Percentiles rank a stretch among this genome's conserved stretches.
phyloP scores from a whole-genome alignment of 495 filamentous ascomycete genomes.

The Emericellopsis terricola region DNA sequence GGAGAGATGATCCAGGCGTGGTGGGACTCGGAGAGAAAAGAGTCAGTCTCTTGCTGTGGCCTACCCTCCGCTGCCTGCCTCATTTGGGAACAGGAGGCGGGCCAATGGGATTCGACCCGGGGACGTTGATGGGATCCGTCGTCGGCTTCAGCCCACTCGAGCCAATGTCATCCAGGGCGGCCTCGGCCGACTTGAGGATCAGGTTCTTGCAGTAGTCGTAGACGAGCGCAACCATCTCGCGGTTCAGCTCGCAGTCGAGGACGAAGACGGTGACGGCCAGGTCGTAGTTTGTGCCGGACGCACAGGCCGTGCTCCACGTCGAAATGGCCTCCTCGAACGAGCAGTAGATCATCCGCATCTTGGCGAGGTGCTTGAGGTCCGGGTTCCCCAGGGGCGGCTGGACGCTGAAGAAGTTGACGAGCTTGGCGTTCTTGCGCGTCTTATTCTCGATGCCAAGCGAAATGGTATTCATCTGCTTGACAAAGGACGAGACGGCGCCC shows the following conservation, averaged over 20 bases:
- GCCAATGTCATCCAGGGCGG: background rate
- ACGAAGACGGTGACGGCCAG: background rate
- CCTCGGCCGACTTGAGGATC: background rate
- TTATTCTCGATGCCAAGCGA: background rate
- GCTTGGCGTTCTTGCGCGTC: background rate
- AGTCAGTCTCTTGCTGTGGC: background rate
- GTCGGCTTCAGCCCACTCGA: background rate
- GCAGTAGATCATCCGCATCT: background rate
- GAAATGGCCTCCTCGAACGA: background rate
- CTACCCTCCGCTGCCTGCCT: background rate
- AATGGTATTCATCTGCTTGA: background rate
- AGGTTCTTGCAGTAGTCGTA: background rate
- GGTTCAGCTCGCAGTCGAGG: background rate
- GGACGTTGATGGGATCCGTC: background rate
- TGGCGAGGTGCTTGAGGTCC: background rate
- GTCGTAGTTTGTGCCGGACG: background rate
- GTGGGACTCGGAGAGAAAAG: background rate
- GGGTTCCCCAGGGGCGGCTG: background rate
- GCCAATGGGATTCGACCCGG: background rate
- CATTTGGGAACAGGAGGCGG: background rate
- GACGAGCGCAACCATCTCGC: background rate
- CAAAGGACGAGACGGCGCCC: background rate
- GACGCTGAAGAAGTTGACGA: background rate
- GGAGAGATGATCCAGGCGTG: background rate
- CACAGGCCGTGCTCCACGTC: background rate